Evolutionary conservation across 176 grass and related monocot species (phyloP).

Genomic region (Dactylis glomerata): DNA sequence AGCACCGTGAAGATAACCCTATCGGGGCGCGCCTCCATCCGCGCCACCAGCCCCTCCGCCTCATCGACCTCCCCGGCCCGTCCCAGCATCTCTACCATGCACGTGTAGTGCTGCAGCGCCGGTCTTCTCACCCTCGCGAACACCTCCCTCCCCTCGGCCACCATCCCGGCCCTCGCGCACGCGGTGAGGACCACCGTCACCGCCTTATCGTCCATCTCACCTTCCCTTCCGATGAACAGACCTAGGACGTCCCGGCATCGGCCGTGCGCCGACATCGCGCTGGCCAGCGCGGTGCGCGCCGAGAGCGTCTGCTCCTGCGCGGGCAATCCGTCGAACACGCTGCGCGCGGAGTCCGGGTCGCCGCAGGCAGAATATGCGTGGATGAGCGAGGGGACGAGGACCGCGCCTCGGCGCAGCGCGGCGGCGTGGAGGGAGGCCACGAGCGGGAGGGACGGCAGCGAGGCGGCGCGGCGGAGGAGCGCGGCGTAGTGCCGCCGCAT

Average conservation of each 20-base stretch:
- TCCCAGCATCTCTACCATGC: constrained; percentile 66
- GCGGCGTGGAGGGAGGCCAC: constrained; percentile 32
- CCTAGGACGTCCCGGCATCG: constrained; percentile 14
- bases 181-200: constrained; percentile 50
- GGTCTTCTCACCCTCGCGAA: constrained; percentile 39
- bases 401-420: neutral
- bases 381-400: constrained; percentile 31
- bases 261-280: constrained; percentile 47
- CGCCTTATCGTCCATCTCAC: constrained; percentile 24
- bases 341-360: constrained; percentile 7
- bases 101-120: constrained; percentile 62
- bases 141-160: constrained; percentile 35
- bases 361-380: constrained; percentile 3
- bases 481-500: constrained; percentile 32
- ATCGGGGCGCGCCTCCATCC: constrained; percentile 48
- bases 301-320: constrained; percentile 11
- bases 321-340: constrained; percentile 33
- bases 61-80: constrained; percentile 47
- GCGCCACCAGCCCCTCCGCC: constrained; percentile 47
- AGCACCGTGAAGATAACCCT: constrained; percentile 46
- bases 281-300: constrained; percentile 40
- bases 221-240: constrained; percentile 1
- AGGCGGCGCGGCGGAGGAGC: constrained; percentile 25
- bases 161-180: constrained; percentile 48
- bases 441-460: constrained; percentile 29